Evolutionary conservation across 352 stramenopile genomes (phyloP).

Genomic region (Phytophthora podocarpi): DNA sequence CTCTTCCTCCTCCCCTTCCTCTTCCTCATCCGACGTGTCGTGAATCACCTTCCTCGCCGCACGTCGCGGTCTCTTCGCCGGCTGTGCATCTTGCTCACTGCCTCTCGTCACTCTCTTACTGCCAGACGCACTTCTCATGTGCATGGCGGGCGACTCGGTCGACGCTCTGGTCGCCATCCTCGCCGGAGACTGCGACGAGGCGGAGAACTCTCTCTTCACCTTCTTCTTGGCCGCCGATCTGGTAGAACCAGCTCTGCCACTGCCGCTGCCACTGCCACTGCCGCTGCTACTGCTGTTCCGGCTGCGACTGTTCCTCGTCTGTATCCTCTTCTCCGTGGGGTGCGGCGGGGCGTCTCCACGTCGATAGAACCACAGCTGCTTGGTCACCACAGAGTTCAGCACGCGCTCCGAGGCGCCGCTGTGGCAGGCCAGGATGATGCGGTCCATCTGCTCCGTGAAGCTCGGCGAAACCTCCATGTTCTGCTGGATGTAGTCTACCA

Average conservation of each 20-base stretch:
- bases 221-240: slow-evolving; percentile 20
- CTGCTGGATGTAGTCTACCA: slow-evolving; percentile 65
- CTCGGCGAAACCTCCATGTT: slow-evolving; percentile 63
- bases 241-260: neutral
- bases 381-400: slow-evolving; percentile 61
- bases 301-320: neutral
- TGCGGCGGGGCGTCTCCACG: slow-evolving; percentile 11
- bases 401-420: slow-evolving; percentile 57
- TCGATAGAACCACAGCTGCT: slow-evolving; percentile 63
- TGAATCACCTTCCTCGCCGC: slow-evolving; percentile 26
- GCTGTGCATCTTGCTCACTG: slow-evolving; percentile 6
- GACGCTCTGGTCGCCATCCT: slow-evolving; percentile 11
- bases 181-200: neutral
- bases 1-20: slow-evolving; percentile 22
- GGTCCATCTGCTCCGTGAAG: slow-evolving; percentile 61
- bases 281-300: slow-evolving; percentile 3
- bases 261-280: neutral
- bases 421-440: slow-evolving; percentile 70
- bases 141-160: slow-evolving; percentile 23
- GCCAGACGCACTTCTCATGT: slow-evolving; percentile 13
- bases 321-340: neutral
- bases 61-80: slow-evolving; percentile 32
- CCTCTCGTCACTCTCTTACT: slow-evolving; percentile 23
- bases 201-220: slow-evolving; percentile 4
- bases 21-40: slow-evolving; percentile 27